phyloP scores from a whole-genome alignment of 768 basidiomycete species.

The Leucosporidium creatinivorum region DNA sequence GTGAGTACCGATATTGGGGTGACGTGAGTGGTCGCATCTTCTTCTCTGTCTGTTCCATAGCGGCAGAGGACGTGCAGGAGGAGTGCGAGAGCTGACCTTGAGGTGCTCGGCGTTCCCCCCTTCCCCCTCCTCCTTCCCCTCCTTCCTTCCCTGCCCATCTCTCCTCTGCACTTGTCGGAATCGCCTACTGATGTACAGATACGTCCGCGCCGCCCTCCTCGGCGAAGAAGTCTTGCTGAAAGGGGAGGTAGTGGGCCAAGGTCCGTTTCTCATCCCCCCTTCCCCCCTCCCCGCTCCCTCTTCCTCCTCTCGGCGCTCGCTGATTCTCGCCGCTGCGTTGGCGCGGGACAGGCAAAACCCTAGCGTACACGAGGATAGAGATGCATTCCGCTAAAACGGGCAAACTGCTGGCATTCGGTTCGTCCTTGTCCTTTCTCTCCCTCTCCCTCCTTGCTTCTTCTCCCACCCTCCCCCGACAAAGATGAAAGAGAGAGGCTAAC shows the following conservation, averaged over 20 bases:
- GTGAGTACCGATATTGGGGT: conserved; percentile 23
- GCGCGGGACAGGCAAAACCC: conserved; percentile 25
- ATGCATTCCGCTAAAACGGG: conserved; percentile 15
- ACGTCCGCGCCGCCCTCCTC: conserved; percentile 29
- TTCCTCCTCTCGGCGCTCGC: neutral
- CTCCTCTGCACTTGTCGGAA: too few species aligned
- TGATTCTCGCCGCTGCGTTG: neutral
- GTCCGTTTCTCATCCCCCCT: too few species aligned
- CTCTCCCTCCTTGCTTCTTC: neutral
- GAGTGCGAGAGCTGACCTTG: too few species aligned
- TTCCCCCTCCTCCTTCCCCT: too few species aligned
- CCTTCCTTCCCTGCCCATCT: neutral
- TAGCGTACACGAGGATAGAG: conserved; percentile 33
- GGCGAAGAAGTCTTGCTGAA: conserved; percentile 25
- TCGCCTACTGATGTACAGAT: too few species aligned
- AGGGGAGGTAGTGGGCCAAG: conserved; percentile 27
- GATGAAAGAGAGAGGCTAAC: too few species aligned
- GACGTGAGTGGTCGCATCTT: conserved; percentile 1
- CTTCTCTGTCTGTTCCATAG: too few species aligned
- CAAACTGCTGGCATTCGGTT: conserved; percentile 33
- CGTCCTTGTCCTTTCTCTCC: neutral
- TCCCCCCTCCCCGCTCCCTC: neutral
- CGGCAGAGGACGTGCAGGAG: too few species aligned
- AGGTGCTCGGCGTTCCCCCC: too few species aligned
- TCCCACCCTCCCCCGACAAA: too few species aligned